phyloP scores from a whole-genome alignment of 305 asterid species.

The Ajuga reptans region DNA sequence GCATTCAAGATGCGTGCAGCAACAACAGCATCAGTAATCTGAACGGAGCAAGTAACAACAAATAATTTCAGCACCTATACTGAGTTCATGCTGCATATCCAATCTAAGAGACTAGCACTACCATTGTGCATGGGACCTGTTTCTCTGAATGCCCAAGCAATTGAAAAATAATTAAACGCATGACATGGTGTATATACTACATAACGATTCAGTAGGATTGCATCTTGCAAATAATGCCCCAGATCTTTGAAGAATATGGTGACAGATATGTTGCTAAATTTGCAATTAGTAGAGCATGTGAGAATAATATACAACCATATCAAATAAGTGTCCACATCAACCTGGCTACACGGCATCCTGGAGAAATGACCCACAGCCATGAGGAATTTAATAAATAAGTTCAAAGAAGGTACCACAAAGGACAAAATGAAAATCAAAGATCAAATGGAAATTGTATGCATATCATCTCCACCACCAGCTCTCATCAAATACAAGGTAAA shows the following conservation, averaged over 20 bases:
- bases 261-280: conserved; percentile 3
- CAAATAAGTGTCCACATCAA: background rate
- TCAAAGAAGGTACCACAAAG: too few species aligned
- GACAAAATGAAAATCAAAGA: background rate
- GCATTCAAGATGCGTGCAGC: conserved; percentile 98
- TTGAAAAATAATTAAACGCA: background rate
- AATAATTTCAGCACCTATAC: conserved; percentile 18
- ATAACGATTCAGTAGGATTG: background rate
- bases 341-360: background rate
- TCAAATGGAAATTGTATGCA: background rate
- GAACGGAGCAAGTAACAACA: conserved; percentile 24
- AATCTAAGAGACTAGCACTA: background rate
- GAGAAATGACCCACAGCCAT: background rate
- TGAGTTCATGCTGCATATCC: conserved; percentile 12
- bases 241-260: conserved; percentile 5
- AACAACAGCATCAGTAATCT: conserved; percentile 98
- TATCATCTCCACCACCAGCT: background rate
- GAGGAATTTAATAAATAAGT: conserved; percentile 1
- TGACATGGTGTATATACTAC: background rate
- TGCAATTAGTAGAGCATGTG: background rate
- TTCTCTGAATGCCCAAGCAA: conserved; percentile 1
- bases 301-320: background rate
- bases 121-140: background rate
- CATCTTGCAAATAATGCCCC: conserved; percentile 5
- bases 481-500: too few species aligned